These are phyloP conservation scores for Stachybotrys chlorohalonatus DNA, from an alignment of 2,329 filamentous ascomycete genomes.

Conservation along the genomic window DNA sequence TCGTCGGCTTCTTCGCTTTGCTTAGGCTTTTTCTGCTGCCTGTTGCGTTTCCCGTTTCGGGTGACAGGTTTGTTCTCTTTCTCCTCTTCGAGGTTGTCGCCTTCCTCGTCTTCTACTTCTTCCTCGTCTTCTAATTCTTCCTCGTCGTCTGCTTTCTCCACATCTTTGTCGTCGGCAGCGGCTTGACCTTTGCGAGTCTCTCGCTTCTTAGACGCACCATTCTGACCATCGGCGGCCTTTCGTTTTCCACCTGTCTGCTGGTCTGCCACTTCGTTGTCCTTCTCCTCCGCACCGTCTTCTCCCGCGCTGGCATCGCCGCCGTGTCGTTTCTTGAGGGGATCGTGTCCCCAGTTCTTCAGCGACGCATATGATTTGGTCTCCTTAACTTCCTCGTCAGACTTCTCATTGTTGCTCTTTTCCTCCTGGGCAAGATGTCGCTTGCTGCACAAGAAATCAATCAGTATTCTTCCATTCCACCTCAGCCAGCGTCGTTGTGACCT, in stretches of 20 bases:
- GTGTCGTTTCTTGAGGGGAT: slow-evolving; percentile 33
- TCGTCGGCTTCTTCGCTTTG: slow-evolving; percentile 3
- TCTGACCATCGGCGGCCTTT: slow-evolving; percentile 10
- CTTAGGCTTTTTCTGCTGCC: slow-evolving; percentile 2
- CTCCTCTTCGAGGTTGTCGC: slow-evolving; percentile 9
- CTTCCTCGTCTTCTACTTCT: slow-evolving; percentile 5
- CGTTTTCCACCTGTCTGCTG: slow-evolving; percentile 17
- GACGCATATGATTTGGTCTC: slow-evolving; percentile 46
- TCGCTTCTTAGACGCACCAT: slow-evolving; percentile 20
- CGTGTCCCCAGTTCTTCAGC: slow-evolving; percentile 55
- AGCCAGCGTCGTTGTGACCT: slow-evolving; percentile 4
- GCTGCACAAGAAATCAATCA: slow-evolving; percentile 10
- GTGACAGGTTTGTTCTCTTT: slow-evolving; percentile 4
- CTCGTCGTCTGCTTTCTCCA: slow-evolving; percentile 12
- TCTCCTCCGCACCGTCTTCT: slow-evolving; percentile 1
- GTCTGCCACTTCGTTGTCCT: background rate
- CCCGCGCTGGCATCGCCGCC: slow-evolving; percentile 6
- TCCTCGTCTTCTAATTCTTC: slow-evolving; percentile 10
- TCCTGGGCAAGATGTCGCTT: slow-evolving; percentile 61
- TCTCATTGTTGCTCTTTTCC: slow-evolving; percentile 45
- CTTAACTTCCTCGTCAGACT: slow-evolving; percentile 32
- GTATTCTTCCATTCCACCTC: background rate
- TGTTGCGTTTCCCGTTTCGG: slow-evolving; percentile 2
- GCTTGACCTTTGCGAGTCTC: slow-evolving; percentile 16
- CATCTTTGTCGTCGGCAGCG: slow-evolving; percentile 4